These are phyloP conservation scores for Starmera amethionina DNA, from an alignment of 805 yeast genomes.

Conservation along the genomic window DNA sequence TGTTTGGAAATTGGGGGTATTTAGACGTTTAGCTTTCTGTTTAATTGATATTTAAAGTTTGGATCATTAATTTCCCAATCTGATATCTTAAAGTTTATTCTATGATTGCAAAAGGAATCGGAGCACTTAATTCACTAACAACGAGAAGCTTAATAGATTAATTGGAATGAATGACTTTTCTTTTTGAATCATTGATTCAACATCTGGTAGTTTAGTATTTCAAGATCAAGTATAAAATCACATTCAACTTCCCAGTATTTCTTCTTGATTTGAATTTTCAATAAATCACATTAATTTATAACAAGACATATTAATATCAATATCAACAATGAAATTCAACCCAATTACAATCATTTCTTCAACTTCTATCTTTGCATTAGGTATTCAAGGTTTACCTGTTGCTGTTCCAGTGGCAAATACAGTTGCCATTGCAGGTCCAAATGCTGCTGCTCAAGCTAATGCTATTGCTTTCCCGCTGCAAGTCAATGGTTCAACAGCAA, in stretches of 20 bases:
- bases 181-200: too few species aligned
- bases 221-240: too few species aligned
- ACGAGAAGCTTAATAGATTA: too few species aligned
- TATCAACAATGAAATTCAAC: background rate
- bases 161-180: too few species aligned
- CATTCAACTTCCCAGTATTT: background rate
- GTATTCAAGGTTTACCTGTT: conserved; percentile 4
- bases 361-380: conserved; percentile 5
- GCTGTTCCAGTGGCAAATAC: conserved; percentile 3
- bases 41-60: too few species aligned
- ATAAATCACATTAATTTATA: background rate
- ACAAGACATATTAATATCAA: background rate
- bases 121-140: too few species aligned
- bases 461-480: conserved; percentile 1
- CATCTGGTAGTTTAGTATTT: too few species aligned
- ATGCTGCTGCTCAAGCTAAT: conserved; percentile 1
- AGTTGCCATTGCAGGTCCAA: conserved; percentile 1
- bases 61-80: too few species aligned
- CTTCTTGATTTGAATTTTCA: background rate
- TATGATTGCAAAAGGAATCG: too few species aligned
- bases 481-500: background rate
- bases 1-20: too few species aligned
- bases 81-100: too few species aligned
- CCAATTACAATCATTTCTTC: conserved; percentile 4
- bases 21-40: too few species aligned